Percentiles rank a stretch among this genome's conserved stretches.
phyloP scores from a whole-genome alignment of 768 basidiomycete species.

The Mycena kentingensis region DNA sequence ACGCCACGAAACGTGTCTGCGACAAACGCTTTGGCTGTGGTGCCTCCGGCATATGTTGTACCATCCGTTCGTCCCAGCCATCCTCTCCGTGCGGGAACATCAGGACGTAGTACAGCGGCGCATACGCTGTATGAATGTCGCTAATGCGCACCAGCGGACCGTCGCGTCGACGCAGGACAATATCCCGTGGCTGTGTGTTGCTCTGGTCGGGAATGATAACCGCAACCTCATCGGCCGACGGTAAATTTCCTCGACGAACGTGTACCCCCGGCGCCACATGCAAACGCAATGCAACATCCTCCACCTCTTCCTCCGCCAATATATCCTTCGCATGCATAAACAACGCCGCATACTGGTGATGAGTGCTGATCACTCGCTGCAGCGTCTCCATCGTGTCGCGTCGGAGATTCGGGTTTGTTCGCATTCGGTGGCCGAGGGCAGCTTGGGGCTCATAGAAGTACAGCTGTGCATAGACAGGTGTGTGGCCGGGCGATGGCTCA shows the following conservation, averaged over 20 bases:
- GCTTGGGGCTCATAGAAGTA: constrained; percentile 3
- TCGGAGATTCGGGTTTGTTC: constrained; percentile 24
- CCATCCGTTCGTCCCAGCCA: constrained; percentile 39
- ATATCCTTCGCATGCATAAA: constrained; percentile 29
- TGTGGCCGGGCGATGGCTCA: constrained; percentile 19
- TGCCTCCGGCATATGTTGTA: background rate
- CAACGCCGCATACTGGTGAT: constrained; percentile 22
- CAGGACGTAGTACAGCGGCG: constrained; percentile 31
- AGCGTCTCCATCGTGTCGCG: constrained; percentile 8
- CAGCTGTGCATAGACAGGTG: constrained; percentile 33
- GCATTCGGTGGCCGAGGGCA: constrained; percentile 1
- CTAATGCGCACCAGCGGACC: constrained; percentile 31
- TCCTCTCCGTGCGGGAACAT: constrained; percentile 33
- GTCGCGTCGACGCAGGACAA: constrained; percentile 26
- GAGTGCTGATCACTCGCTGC: background rate
- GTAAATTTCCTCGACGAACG: constrained; percentile 38
- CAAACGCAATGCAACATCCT: background rate
- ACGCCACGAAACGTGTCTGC: constrained; percentile 32
- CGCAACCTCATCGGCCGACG: constrained; percentile 41
- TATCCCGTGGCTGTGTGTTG: constrained; percentile 27
- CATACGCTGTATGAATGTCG: constrained; percentile 37
- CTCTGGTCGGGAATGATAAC: constrained; percentile 35
- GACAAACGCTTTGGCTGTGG: constrained; percentile 14
- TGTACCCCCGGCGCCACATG: constrained; percentile 21
- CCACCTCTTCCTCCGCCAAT: constrained; percentile 20